Conservation (phyloP, 2,329 filamentous ascomycete genomes). For the Pseudonectria buxi region DNA sequence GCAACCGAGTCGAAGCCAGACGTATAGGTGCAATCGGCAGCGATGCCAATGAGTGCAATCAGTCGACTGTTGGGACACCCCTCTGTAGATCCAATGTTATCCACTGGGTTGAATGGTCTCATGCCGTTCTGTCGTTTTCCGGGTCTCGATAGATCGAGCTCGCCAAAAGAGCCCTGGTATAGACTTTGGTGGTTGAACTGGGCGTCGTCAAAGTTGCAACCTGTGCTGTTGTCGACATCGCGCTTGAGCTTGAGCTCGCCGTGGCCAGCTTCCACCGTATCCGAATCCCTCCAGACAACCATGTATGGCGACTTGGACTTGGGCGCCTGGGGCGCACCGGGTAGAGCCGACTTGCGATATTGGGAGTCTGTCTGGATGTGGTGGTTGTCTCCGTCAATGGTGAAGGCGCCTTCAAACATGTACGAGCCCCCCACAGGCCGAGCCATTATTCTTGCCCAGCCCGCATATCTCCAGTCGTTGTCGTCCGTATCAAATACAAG, state of each 20-base stretch:
- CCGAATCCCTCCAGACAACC: slow-evolving; percentile 11
- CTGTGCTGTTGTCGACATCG: no score
- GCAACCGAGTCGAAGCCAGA: slow-evolving; percentile 55
- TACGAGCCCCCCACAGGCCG: slow-evolving; percentile 1
- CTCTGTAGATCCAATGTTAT: slow-evolving; percentile 58
- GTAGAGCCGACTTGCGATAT: slow-evolving; percentile 1
- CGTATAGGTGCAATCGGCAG: slow-evolving; percentile 79
- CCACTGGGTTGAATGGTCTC: no score
- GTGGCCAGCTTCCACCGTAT: not conserved
- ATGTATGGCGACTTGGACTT: slow-evolving; percentile 1
- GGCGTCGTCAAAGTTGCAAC: no score
- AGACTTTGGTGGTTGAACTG: no score
- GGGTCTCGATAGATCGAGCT: no score
- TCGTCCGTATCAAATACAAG: slow-evolving; percentile 1
- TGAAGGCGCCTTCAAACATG: slow-evolving; percentile 14
- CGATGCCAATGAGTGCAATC: slow-evolving; percentile 77
- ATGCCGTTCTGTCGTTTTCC: no score
- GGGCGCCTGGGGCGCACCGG: not conserved
- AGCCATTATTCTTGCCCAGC: slow-evolving; percentile 12
- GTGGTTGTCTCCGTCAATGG: slow-evolving; percentile 6
- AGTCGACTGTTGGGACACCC: slow-evolving; percentile 75
- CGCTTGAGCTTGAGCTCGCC: no score
- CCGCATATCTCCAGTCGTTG: slow-evolving; percentile 4
- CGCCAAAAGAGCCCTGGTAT: no score
- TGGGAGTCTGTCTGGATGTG: slow-evolving; percentile 13